Base-by-base conservation (phyloP, 768 basidiomycete species). In the Sarcomyxa edulis region DNA sequence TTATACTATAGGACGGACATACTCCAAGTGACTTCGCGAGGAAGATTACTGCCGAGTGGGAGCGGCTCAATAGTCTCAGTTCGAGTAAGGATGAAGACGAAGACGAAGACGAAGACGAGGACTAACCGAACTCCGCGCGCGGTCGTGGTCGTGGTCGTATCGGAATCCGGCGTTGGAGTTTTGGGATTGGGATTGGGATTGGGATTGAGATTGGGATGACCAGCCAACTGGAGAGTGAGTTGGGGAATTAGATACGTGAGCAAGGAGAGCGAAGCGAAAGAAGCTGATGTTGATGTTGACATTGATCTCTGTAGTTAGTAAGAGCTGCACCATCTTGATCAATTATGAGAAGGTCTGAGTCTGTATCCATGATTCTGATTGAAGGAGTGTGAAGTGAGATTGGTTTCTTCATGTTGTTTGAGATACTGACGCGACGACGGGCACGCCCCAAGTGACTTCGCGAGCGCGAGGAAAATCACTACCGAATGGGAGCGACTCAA, bases 221-320 rank as follows among this genome's bases (percentile, higher is more conserved):
- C 92, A 95, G 42, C 94, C 94, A 59, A 96, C 94, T 95, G 51
- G 27, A 40, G n/a, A n/a, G n/a, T n/a, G n/a, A n/a, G n/a, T n/a
- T n/a, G n/a, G n/a, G n/a, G n/a, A n/a, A n/a, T n/a, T n/a, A n/a
- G n/a, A n/a, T n/a, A n/a, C n/a, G n/a, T n/a, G n/a, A n/a, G n/a
- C n/a, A n/a, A n/a, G n/a, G n/a, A n/a, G n/a, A n/a, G n/a, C n/a
- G n/a, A n/a, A n/a, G n/a, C n/a, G n/a, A n/a, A n/a, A n/a, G n/a
- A n/a, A n/a, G n/a, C n/a, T n/a, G n/a, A n/a, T n/a, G n/a, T 39
- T 12, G 23, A 12, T 18, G 22, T 14, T 14, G n/a, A 26, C n/a
- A 12, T 23, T 35, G 21, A 4, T 32, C 19, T 4, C 40, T 40
- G 18, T 25, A 28, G 39, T 33, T 40, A 85, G 80, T 39, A 92